phyloP scores from a whole-genome alignment of 2,329 filamentous ascomycete genomes.

The Torrubiella hemipterigena region DNA sequence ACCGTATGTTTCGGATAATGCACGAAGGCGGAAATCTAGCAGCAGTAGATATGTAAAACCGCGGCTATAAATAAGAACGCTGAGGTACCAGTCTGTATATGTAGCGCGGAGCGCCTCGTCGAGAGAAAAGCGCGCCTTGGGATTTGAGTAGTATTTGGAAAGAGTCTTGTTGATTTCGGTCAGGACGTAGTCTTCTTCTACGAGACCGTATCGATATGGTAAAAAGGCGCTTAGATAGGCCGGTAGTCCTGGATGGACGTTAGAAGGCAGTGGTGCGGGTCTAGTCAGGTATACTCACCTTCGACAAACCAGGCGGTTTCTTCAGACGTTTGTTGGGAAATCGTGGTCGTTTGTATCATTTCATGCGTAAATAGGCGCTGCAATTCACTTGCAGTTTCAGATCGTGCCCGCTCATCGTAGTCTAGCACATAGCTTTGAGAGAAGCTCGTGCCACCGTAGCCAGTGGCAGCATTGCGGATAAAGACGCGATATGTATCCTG shows the following conservation, averaged over 20 bases:
- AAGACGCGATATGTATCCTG: constrained; percentile 7
- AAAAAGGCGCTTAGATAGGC: constrained; percentile 7
- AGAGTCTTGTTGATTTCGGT: constrained; percentile 5
- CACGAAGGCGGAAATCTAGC: constrained; percentile 4
- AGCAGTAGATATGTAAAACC: constrained; percentile 4
- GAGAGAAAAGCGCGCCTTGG: constrained; percentile 4
- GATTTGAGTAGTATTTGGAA: constrained; percentile 7
- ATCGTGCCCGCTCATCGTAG: constrained; percentile 6
- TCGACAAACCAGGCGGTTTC: constrained; percentile 9
- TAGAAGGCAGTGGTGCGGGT: too few species aligned
- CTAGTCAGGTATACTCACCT: constrained; percentile 4
- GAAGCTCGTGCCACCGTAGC: constrained; percentile 7
- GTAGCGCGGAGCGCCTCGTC: constrained; percentile 4
- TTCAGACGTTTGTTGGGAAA: constrained; percentile 5
- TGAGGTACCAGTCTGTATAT: constrained; percentile 8
- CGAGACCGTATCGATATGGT: constrained; percentile 8
- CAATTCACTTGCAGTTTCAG: constrained; percentile 3
- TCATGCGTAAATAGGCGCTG: constrained; percentile 7
- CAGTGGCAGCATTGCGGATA: constrained; percentile 5
- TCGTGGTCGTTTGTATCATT: constrained; percentile 7
- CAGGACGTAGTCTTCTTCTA: constrained; percentile 6
- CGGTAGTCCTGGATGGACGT: constrained; percentile 5
- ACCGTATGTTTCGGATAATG: constrained; percentile 1
- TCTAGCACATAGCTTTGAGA: constrained; percentile 7
- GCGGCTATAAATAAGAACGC: constrained; percentile 5